Percentiles rank a stretch among this genome's conserved stretches.
phyloP scores from a whole-genome alignment of 2,329 filamentous ascomycete genomes.

The Pezizomycotina sp. region DNA sequence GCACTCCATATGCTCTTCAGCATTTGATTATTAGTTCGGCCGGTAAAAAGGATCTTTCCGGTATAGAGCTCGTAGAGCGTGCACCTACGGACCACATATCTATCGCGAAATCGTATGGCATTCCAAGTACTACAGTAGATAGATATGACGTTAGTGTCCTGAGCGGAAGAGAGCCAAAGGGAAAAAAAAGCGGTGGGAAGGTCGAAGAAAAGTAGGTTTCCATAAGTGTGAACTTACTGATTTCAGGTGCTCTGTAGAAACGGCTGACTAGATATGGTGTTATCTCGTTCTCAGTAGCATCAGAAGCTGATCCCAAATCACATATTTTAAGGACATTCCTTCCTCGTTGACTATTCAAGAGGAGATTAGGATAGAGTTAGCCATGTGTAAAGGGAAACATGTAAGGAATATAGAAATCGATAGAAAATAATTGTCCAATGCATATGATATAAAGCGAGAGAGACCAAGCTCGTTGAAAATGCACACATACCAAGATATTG shows the following conservation, averaged over 20 bases:
- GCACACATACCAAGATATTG: conserved; percentile 71
- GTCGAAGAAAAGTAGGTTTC: too few species aligned
- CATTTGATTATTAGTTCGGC: conserved; percentile 96
- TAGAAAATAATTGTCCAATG: neutral
- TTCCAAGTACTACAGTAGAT: conserved; percentile 50
- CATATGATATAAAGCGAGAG: neutral
- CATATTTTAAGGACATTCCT: conserved; percentile 79
- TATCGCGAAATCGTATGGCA: conserved; percentile 83
- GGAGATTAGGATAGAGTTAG: conserved; percentile 24
- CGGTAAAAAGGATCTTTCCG: conserved; percentile 90
- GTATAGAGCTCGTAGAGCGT: conserved; percentile 95
- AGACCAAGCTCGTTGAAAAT: too few species aligned
- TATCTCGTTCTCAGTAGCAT: conserved; percentile 76
- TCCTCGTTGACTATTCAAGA: conserved; percentile 51
- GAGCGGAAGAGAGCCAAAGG: neutral
- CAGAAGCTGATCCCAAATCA: conserved; percentile 89
- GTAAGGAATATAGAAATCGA: too few species aligned
- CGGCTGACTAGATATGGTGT: conserved; percentile 91
- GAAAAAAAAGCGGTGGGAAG: neutral
- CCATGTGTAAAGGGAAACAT: neutral
- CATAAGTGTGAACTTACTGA: conserved; percentile 41
- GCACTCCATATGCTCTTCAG: conserved; percentile 91
- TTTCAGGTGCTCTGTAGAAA: conserved; percentile 92
- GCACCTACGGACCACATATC: conserved; percentile 98
- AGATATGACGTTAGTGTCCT: conserved; percentile 1